phyloP scores from a whole-genome alignment of 768 basidiomycete genomes.

The Hypholoma fasciculare region DNA sequence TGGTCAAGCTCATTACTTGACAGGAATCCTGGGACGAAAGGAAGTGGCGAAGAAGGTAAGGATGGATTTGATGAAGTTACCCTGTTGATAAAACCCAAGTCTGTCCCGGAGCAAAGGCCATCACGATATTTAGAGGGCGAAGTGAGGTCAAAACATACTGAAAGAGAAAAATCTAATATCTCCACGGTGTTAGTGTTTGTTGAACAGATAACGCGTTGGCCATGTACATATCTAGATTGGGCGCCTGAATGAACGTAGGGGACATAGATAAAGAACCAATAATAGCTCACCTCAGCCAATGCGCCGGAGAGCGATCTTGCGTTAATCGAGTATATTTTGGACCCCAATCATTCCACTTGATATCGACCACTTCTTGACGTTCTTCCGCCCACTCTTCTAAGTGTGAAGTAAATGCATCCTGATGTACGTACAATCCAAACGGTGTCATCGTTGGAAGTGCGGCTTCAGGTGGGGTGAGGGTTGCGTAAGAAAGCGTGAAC shows the following conservation, averaged over 20 bases:
- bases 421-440: not conserved
- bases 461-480: not conserved
- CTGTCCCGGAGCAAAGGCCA: too few relatives aligned
- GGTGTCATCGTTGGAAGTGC: not conserved
- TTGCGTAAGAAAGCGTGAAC: not conserved
- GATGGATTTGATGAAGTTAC: not conserved
- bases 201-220: not conserved
- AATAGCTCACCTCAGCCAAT: not conserved
- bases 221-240: not conserved
- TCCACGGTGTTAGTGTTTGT: not conserved
- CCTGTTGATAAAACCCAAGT: not conserved
- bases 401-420: not conserved
- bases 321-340: not conserved
- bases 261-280: not conserved
- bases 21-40: not conserved
- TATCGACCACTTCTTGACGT: not conserved
- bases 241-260: not conserved
- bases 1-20: not conserved
- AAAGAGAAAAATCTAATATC: not conserved
- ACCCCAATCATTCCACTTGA: not conserved
- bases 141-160: not conserved
- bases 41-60: not conserved
- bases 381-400: not conserved
- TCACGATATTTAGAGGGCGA: not conserved
- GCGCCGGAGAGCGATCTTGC: not conserved